phyloP scores from a whole-genome alignment of 306 rosid genomes.

The Cicer cuneatum region DNA sequence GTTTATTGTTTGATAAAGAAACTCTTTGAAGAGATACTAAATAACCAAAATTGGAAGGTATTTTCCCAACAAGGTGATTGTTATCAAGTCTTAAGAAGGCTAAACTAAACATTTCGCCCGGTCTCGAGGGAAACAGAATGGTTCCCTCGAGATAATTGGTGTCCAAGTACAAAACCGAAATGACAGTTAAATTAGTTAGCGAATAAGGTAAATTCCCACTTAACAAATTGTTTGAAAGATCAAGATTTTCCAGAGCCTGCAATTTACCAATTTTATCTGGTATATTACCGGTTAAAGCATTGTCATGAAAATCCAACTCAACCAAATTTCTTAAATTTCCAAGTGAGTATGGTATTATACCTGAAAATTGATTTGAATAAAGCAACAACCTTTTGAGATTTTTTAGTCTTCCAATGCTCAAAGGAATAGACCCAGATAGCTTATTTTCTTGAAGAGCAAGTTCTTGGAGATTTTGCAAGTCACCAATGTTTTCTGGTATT shows the following conservation, averaged over 20 bases:
- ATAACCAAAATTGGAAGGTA: constrained; percentile 55
- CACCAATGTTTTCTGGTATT: constrained; percentile 68
- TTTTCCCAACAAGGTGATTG: constrained; percentile 57
- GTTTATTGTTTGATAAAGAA: constrained; percentile 59
- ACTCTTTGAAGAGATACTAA: constrained; percentile 59
- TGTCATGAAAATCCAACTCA: constrained; percentile 57
- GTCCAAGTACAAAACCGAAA: constrained; percentile 56
- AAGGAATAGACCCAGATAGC: constrained; percentile 61
- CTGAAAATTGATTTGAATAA: constrained; percentile 58
- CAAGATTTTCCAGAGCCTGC: constrained; percentile 57
- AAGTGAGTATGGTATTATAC: constrained; percentile 54
- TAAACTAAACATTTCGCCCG: constrained; percentile 55
- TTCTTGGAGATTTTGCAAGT: constrained; percentile 64
- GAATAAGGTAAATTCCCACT: constrained; percentile 38
- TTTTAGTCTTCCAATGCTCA: constrained; percentile 55
- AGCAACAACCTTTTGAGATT: constrained; percentile 50
- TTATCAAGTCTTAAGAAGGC: constrained; percentile 57
- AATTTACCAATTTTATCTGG: constrained; percentile 56
- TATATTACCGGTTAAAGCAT: constrained; percentile 53
- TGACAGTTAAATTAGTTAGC: constrained; percentile 55
- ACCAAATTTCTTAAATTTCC: constrained; percentile 56
- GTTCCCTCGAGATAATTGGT: constrained; percentile 46
- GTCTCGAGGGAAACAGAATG: constrained; percentile 64
- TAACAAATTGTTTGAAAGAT: constrained; percentile 65
- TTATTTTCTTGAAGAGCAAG: constrained; percentile 59